A percentile compares a stretch with the other conserved stretches of the same genome.
phyloP scores from a whole-genome alignment of 2,329 filamentous ascomycete genomes.

The Teratosphaeriaceae sp. region DNA sequence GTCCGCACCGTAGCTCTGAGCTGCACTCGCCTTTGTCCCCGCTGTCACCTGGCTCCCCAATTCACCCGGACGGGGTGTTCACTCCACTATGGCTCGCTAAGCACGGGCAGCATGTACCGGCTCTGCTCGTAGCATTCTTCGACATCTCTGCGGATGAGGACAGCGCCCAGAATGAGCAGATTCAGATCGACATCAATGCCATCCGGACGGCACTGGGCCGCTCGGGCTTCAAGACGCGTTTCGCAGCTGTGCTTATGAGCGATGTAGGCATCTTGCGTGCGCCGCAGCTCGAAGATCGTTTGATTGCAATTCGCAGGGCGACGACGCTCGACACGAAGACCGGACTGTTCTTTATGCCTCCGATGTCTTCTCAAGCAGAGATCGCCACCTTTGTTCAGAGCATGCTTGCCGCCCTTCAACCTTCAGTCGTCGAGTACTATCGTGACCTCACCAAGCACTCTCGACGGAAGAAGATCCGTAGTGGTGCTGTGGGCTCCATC shows the following conservation, averaged over 20 bases:
- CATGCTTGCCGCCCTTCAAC: constrained; percentile 66
- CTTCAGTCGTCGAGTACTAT: constrained; percentile 80
- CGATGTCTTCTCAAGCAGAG: constrained; percentile 64
- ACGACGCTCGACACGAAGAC: constrained; percentile 77
- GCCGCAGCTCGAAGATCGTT: constrained; percentile 63
- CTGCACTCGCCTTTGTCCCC: constrained; percentile 90
- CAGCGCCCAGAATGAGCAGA: constrained; percentile 74
- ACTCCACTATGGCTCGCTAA: constrained; percentile 79
- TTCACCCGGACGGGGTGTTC: constrained; percentile 87
- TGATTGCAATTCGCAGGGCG: constrained; percentile 70
- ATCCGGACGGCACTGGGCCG: constrained; percentile 61
- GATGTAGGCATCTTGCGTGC: constrained; percentile 56
- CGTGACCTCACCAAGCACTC: constrained; percentile 88
- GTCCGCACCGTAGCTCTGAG: constrained; percentile 42
- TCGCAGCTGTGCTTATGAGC: constrained; percentile 71
- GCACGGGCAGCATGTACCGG: constrained; percentile 77
- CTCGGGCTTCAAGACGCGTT: constrained; percentile 70
- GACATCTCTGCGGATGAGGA: constrained; percentile 66
- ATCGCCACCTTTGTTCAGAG: constrained; percentile 66
- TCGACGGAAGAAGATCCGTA: constrained; percentile 77
- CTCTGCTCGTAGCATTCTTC: constrained; percentile 76
- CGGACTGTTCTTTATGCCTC: constrained; percentile 73
- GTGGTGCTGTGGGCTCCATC: constrained; percentile 70
- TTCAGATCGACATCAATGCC: constrained; percentile 79
- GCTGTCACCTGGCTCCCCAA: constrained; percentile 69